Conservation (phyloP, 2,329 filamentous ascomycete species). For the Trichoderma sp. region DNA sequence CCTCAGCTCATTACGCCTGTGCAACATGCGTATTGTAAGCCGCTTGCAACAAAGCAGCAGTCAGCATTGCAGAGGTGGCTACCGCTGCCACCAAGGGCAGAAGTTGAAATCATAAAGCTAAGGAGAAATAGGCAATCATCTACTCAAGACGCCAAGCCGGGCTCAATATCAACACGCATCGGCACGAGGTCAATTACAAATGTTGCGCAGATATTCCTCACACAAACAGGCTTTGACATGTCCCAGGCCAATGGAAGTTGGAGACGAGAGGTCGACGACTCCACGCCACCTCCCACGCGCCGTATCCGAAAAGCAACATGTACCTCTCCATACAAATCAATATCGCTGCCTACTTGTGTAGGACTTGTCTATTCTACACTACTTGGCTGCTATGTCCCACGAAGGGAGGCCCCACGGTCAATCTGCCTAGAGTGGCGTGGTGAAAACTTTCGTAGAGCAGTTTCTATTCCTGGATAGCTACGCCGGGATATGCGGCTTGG, state of each 20-base stretch:
- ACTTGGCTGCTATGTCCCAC: not conserved
- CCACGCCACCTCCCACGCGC: not conserved
- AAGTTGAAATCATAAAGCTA: not conserved
- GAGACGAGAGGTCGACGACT: not conserved
- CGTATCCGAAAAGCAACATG: not conserved
- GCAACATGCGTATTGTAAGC: not conserved
- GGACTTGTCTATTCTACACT: not conserved
- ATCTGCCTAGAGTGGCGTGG: not conserved
- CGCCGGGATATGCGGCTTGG: not conserved
- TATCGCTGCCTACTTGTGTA: not conserved
- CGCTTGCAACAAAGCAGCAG: not conserved
- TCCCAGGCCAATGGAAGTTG: not conserved
- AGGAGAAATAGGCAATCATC: not conserved
- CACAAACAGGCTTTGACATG: not conserved
- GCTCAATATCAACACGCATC: not conserved
- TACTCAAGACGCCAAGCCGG: slow-evolving; percentile 6
- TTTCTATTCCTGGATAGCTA: not conserved
- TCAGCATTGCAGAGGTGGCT: not conserved
- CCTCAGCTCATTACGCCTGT: not conserved
- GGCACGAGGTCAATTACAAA: not conserved
- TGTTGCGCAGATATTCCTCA: not conserved
- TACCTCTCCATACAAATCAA: not conserved
- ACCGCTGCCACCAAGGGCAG: not conserved
- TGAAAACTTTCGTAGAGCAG: not conserved
- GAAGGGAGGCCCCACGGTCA: not conserved